phyloP scores from a whole-genome alignment of 306 rosid genomes.

The Lagenaria siceraria region DNA sequence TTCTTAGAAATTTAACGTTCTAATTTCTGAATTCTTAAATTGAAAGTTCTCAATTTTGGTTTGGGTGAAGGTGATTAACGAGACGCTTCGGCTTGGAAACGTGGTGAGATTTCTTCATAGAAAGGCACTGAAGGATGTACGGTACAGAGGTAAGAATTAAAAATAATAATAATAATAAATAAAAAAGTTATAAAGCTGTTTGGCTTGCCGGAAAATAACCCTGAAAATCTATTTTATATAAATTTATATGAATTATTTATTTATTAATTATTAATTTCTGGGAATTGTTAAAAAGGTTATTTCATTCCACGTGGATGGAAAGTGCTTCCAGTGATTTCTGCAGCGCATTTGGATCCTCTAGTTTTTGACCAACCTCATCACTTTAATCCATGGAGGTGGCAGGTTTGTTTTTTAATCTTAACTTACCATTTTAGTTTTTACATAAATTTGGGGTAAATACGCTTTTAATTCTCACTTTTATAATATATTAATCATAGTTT shows the following conservation, averaged over 20 bases:
- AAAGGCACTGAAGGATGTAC: conserved; percentile 76
- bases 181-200: not conserved
- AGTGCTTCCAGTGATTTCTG: conserved; percentile 97
- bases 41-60: not conserved
- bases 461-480: too few species aligned
- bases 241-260: too few species aligned
- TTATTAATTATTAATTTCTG: not conserved
- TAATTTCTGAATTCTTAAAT: not conserved
- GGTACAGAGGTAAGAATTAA: conserved; percentile 53
- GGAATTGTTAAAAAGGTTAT: conserved; percentile 47
- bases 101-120: conserved; percentile 97
- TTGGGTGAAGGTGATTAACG: conserved; percentile 65
- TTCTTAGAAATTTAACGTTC: not conserved
- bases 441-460: too few species aligned
- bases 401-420: conserved; percentile 36
- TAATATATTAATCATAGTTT: too few species aligned
- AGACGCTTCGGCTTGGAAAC: conserved; percentile 87
- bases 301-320: conserved; percentile 99
- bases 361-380: conserved; percentile 91
- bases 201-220: not conserved
- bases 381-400: conserved; percentile 99
- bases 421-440: not conserved
- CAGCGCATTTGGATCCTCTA: conserved; percentile 84
- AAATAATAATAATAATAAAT: not conserved
- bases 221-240: not conserved